These are phyloP conservation scores for Austroboletus niveus DNA, from an alignment of 1,284 basidiomycete species.

Conservation along the genomic window DNA sequence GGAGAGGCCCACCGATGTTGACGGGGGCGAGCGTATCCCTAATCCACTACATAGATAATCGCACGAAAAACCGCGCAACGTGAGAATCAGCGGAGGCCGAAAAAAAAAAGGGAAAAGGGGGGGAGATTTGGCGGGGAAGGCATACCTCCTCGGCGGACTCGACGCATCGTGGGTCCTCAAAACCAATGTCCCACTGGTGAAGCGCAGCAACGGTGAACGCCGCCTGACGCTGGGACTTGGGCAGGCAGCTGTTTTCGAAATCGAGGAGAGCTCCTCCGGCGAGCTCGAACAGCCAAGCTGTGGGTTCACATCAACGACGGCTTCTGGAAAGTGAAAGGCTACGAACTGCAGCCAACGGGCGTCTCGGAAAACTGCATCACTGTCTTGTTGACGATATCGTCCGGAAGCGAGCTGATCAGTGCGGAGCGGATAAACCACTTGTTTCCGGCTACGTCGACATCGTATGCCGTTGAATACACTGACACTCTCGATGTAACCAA, in stretches of 20 bases:
- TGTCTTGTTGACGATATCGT: slow-evolving; percentile 82
- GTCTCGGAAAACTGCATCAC: slow-evolving; percentile 77
- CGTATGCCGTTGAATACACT: neutral
- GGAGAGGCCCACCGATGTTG: slow-evolving; percentile 75
- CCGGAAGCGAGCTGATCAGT: slow-evolving; percentile 75
- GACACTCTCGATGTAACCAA: neutral
- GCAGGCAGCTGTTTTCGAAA: slow-evolving; percentile 70
- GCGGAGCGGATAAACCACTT: slow-evolving; percentile 90
- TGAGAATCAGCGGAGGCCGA: slow-evolving; percentile 1
- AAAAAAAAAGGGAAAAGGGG: neutral
- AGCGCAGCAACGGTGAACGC: slow-evolving; percentile 85
- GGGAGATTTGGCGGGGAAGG: slow-evolving; percentile 16
- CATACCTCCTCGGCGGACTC: slow-evolving; percentile 73
- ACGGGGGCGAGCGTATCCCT: slow-evolving; percentile 64
- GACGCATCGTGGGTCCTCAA: slow-evolving; percentile 77
- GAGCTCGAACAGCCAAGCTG: slow-evolving; percentile 89
- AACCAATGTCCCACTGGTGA: slow-evolving; percentile 87
- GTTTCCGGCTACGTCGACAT: slow-evolving; percentile 52
- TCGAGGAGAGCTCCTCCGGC: slow-evolving; percentile 81
- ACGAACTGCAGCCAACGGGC: slow-evolving; percentile 85
- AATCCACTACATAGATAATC: slow-evolving; percentile 60
- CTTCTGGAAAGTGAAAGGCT: neutral
- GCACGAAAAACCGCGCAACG: neutral
- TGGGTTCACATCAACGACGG: neutral
- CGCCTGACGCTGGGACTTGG: slow-evolving; percentile 68